These are phyloP conservation scores for Alloteropsis angusta DNA, from an alignment of 202 grass and related monocot species.

Conservation along the genomic window DNA sequence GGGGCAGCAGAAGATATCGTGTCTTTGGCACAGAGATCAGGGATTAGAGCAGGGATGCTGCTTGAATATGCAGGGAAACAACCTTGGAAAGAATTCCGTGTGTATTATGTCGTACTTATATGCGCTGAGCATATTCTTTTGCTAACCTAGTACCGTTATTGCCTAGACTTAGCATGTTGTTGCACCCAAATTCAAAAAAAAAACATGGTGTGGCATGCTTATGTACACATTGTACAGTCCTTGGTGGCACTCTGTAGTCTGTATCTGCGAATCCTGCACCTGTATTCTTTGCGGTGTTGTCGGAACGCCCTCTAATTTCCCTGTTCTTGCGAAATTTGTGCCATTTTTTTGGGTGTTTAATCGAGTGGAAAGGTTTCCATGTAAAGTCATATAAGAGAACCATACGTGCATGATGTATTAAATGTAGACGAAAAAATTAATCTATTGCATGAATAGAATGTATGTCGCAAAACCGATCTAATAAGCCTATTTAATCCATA, in stretches of 20 bases:
- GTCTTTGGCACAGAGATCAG: constrained; percentile 46
- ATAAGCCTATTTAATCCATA: too few relatives aligned
- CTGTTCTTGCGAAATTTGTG: background rate
- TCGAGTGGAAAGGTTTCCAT: too few relatives aligned
- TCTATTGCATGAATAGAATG: too few relatives aligned
- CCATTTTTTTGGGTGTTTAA: too few relatives aligned
- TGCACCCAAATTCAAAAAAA: too few relatives aligned
- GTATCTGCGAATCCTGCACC: background rate
- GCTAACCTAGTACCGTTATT: background rate
- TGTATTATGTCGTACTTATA: background rate
- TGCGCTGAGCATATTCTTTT: background rate
- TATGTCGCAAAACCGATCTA: too few relatives aligned
- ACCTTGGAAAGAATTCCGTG: background rate
- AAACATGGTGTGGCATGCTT: background rate
- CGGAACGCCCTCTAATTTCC: background rate
- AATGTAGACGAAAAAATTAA: too few relatives aligned
- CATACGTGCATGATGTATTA: too few relatives aligned
- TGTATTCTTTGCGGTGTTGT: background rate
- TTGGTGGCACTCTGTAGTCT: background rate
- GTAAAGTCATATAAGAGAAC: too few relatives aligned
- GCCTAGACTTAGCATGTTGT: background rate
- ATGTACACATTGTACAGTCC: too few relatives aligned
- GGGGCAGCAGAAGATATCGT: constrained; percentile 50
- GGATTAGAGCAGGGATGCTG: constrained; percentile 17
- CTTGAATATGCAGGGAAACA: background rate